phyloP scores from a whole-genome alignment of 306 rosid genomes.

The Sophora flavescens region DNA sequence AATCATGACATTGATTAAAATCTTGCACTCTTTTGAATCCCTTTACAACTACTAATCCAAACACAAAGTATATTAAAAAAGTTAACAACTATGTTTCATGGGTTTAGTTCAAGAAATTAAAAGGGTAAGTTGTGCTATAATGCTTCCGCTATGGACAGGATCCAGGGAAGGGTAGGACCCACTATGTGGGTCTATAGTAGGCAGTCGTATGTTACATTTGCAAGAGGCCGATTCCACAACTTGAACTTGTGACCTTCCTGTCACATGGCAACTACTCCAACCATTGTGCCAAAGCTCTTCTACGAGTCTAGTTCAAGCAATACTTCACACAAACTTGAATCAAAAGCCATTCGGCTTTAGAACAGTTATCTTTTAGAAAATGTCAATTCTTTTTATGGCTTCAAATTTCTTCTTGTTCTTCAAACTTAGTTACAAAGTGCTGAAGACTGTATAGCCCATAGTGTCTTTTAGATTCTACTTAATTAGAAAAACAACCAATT shows the following conservation, averaged over 20 bases:
- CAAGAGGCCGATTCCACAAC: too few species aligned
- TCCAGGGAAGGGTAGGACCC: too few species aligned
- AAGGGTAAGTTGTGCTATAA: too few species aligned
- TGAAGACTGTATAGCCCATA: neutral
- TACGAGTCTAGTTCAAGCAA: too few species aligned
- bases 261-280: too few species aligned
- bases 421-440: neutral
- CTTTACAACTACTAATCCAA: neutral
- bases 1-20: constrained; percentile 1
- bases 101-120: constrained; percentile 4
- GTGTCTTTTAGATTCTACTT: neutral
- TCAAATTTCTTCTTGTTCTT: neutral
- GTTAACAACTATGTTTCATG: neutral
- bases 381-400: neutral
- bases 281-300: too few species aligned
- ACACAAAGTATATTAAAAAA: neutral
- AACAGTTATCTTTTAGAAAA: neutral
- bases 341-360: neutral
- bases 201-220: too few species aligned
- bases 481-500: neutral
- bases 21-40: constrained; percentile 12
- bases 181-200: too few species aligned
- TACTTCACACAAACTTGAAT: neutral
- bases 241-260: too few species aligned
- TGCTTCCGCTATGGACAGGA: too few species aligned